Evolutionary conservation across 2,329 filamentous ascomycete genomes (phyloP).

Genomic region (Diaporthe citrichinensis): DNA sequence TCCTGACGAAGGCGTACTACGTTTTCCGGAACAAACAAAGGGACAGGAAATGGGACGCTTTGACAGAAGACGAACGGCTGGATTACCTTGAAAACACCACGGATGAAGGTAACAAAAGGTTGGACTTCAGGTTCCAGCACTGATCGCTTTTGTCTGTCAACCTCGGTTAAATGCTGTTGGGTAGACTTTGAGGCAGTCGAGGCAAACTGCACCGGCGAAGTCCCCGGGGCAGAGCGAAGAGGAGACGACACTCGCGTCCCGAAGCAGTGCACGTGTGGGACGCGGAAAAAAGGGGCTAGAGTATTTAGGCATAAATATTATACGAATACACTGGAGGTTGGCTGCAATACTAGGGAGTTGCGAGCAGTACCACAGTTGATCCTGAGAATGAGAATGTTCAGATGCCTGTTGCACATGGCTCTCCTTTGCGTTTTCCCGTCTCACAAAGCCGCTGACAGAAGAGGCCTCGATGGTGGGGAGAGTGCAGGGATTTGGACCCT

Average conservation of each 20-base stretch:
- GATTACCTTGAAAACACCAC: constrained; percentile 59
- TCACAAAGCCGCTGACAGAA: neutral
- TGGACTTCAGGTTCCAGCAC: constrained; percentile 56
- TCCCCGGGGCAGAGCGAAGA: neutral
- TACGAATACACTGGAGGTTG: neutral
- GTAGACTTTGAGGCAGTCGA: neutral
- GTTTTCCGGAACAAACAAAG: constrained; percentile 46
- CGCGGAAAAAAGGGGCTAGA: too few relatives aligned
- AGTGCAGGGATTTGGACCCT: neutral
- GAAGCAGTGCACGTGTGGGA: too few relatives aligned
- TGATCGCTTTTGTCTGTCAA: constrained; percentile 36
- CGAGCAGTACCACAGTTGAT: neutral
- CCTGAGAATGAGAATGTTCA: neutral
- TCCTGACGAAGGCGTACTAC: constrained; percentile 49
- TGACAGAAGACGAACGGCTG: constrained; percentile 49
- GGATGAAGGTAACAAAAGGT: constrained; percentile 57
- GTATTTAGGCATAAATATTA: too few relatives aligned
- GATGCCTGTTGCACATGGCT: too few relatives aligned
- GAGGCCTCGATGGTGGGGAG: neutral
- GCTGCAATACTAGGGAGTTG: neutral
- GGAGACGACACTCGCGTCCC: too few relatives aligned
- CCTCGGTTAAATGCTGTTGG: too few relatives aligned
- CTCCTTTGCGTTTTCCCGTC: too few relatives aligned
- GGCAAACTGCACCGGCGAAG: neutral
- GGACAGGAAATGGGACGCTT: constrained; percentile 41